These are phyloP conservation scores for Fusarium sp. DNA, from an alignment of 2,329 filamentous ascomycete genomes.

Conservation along the genomic window DNA sequence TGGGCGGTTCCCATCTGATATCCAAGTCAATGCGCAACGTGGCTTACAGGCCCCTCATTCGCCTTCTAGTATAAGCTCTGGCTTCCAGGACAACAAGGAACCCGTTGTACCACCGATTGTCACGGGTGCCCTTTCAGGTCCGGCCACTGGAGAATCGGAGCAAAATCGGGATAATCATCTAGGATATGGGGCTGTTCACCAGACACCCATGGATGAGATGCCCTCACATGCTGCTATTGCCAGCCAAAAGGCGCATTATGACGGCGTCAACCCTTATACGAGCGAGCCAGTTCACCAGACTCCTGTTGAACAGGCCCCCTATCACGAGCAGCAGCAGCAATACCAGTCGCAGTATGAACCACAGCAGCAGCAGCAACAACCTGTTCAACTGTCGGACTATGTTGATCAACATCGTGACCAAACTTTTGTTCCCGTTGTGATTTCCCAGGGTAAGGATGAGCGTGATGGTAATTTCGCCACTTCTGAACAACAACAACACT, in stretches of 20 bases:
- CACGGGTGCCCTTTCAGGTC: conserved; percentile 66
- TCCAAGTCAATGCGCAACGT: conserved; percentile 83
- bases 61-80: conserved; percentile 86
- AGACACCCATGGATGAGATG: conserved; percentile 63
- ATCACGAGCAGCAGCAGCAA: conserved; percentile 35
- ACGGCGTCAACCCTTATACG: conserved; percentile 72
- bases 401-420: conserved; percentile 32
- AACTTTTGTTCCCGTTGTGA: conserved; percentile 43
- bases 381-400: conserved; percentile 36
- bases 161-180: conserved; percentile 54
- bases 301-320: conserved; percentile 17
- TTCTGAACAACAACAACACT: conserved; percentile 10
- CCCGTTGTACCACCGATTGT: conserved; percentile 73
- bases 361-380: conserved; percentile 32
- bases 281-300: conserved; percentile 58
- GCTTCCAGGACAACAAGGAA: conserved; percentile 66
- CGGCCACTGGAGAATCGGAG: conserved; percentile 48
- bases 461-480: conserved; percentile 14
- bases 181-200: conserved; percentile 64
- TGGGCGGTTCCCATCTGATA: conserved; percentile 96
- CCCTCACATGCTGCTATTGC: conserved; percentile 67
- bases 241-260: conserved; percentile 65
- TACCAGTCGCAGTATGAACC: conserved; percentile 21
- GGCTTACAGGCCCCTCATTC: conserved; percentile 85
- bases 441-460: conserved; percentile 38